Conservation (phyloP, 306 rosid genomes). For the Hippophae gyantsensis region DNA sequence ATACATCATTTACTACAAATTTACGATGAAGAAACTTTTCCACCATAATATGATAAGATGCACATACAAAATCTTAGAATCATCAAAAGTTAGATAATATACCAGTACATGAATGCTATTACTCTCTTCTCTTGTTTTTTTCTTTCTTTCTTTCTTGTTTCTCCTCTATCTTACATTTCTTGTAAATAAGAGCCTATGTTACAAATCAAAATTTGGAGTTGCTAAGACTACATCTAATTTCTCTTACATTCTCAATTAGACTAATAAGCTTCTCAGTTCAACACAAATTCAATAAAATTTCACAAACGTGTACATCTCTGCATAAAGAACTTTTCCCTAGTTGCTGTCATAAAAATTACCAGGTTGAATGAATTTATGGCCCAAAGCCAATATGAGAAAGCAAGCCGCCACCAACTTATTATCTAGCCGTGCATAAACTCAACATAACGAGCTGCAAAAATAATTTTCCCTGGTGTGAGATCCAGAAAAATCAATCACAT, state of each 20-base stretch:
- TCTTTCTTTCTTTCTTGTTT: too few relatives aligned
- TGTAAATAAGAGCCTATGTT: constrained; percentile 59
- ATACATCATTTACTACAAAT: too few relatives aligned
- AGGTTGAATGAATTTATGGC: constrained; percentile 30
- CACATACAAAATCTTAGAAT: too few relatives aligned
- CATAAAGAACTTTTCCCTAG: too few relatives aligned
- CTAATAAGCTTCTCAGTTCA: constrained; percentile 37
- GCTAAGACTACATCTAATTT: constrained; percentile 64
- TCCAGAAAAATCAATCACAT: constrained; percentile 7
- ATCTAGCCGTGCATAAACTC: too few relatives aligned
- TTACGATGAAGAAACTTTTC: too few relatives aligned
- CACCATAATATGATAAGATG: too few relatives aligned
- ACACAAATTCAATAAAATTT: constrained; percentile 35
- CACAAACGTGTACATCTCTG: constrained; percentile 21
- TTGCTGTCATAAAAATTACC: constrained; percentile 28
- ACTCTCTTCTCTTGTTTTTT: too few relatives aligned
- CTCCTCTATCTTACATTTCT: constrained; percentile 60
- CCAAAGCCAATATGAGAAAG: constrained; percentile 11
- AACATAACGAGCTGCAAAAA: too few relatives aligned
- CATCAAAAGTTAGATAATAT: too few relatives aligned
- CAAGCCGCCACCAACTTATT: not conserved
- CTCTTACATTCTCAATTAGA: constrained; percentile 55
- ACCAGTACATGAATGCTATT: too few relatives aligned
- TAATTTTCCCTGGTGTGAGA: too few relatives aligned
- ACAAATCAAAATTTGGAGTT: constrained; percentile 91